Base-by-base conservation (phyloP, 2,329 filamentous ascomycete species). In the Fonsecaea nubica region DNA sequence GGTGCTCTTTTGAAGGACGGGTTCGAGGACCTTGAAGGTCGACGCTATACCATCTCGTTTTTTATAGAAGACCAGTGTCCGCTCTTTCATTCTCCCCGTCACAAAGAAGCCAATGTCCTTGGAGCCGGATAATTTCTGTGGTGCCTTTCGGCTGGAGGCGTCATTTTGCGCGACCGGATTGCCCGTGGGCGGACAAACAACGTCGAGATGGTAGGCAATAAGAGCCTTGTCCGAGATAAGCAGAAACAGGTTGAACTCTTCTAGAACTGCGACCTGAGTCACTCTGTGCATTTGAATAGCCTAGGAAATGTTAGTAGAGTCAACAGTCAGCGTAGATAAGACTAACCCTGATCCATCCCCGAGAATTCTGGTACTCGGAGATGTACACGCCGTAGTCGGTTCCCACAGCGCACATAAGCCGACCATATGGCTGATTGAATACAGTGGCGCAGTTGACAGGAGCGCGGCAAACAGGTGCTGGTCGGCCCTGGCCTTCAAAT, bases 41-140 rank as follows among this genome's bases (percentile, higher is more conserved):
- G 92, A 97, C 74, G 93, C 92, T 68, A 97, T 85, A 33, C 90
- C 90, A 77, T 98, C 95, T 69, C 92, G 92, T 77, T 96, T 96
- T 81, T 98, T 98, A 85, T 98, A 99, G 78, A 99, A 94, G 33
- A 99, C 89, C 7, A 99, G 83, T 71, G 91, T 93, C 7, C 95
- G 88, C 68, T 99, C 95, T 83, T 99, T 99, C 93, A 99, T 97
- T 66, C 91, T 89, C 9, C 94, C 95, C 1, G 93, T 95, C 15
- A 93, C 92, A 77, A 99, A 99, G 83, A 98, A 99, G 13, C 93
- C 92, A 21, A 99, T 93, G 75, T 99, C 95, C 76, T 95, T 92
- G 70, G 90, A 91, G 33, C 90, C 89, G 2, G 89, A 91, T 38
- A 99, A 85, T 73, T 94, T 92, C 76, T 98, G 94, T 0, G 95